A percentile compares a stretch with the other conserved stretches of the same genome.
Conservation (phyloP, 768 basidiomycete species). For the Pleurotus ostreatus region DNA sequence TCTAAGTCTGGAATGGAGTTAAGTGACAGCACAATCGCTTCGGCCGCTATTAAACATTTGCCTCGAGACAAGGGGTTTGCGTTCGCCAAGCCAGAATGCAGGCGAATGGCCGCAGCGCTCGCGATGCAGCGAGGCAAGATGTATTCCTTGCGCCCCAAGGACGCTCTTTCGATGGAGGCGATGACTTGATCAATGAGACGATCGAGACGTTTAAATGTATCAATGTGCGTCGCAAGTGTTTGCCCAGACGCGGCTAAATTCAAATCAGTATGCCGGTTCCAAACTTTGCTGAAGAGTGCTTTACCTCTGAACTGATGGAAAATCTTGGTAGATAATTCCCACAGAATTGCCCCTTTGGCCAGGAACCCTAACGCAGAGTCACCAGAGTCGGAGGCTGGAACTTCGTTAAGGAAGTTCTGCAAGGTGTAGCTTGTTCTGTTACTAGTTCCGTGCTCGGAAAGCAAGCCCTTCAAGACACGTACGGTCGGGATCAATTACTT, state of each 20-base stretch:
- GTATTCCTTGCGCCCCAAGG: slow-evolving; percentile 14
- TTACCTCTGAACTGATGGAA: slow-evolving; percentile 17
- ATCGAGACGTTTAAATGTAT: slow-evolving; percentile 18
- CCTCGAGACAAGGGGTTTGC: neutral
- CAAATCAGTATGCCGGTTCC: neutral
- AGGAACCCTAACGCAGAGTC: slow-evolving; percentile 18
- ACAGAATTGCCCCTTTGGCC: slow-evolving; percentile 26
- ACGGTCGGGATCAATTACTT: too few species aligned
- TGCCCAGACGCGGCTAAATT: slow-evolving; percentile 6
- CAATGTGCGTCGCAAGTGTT: neutral
- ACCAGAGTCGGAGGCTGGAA: slow-evolving; percentile 17
- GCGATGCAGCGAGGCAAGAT: slow-evolving; percentile 31
- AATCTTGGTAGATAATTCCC: slow-evolving; percentile 27
- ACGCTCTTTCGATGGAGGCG: slow-evolving; percentile 8
- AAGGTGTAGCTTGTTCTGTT: slow-evolving; percentile 18
- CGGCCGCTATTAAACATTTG: neutral
- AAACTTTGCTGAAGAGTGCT: too few species aligned
- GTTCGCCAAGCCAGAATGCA: slow-evolving; percentile 18
- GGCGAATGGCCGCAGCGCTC: slow-evolving; percentile 30
- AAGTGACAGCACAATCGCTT: neutral
- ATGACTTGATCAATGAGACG: slow-evolving; percentile 17
- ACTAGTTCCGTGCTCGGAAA: too few species aligned
- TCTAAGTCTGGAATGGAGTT: neutral
- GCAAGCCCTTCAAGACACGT: too few species aligned
- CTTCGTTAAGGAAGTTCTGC: slow-evolving; percentile 16